phyloP scores from a whole-genome alignment of 2,329 filamentous ascomycete genomes.

The Fusarium sp. region DNA sequence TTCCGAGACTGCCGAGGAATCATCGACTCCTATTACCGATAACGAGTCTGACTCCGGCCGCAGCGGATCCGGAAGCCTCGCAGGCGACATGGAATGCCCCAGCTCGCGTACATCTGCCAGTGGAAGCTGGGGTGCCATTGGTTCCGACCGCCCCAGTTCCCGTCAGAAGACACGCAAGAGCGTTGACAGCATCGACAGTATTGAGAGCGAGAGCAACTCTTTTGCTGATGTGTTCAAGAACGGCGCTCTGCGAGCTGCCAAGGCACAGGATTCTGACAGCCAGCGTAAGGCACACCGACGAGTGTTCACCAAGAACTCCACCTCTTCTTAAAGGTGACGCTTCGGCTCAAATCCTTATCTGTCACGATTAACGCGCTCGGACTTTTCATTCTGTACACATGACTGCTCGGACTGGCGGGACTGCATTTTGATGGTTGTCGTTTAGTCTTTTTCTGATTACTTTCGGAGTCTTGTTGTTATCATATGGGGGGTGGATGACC shows the following conservation, averaged over 20 bases:
- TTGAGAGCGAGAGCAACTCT: constrained; percentile 68
- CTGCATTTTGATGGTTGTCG: constrained; percentile 49
- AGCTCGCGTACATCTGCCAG: constrained; percentile 83
- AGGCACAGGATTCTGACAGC: constrained; percentile 66
- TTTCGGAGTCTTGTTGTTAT: constrained; percentile 44
- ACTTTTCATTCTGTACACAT: constrained; percentile 52
- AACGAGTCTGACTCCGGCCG: constrained; percentile 79
- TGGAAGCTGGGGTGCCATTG: constrained; percentile 81
- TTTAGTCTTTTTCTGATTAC: constrained; percentile 45
- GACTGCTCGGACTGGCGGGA: constrained; percentile 53
- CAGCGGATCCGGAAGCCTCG: constrained; percentile 83
- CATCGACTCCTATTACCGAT: constrained; percentile 76
- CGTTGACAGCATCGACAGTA: constrained; percentile 74
- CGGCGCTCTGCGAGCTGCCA: constrained; percentile 62
- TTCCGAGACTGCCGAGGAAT: constrained; percentile 79
- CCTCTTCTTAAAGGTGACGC: constrained; percentile 44
- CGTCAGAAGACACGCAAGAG: constrained; percentile 73
- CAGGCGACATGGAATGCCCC: constrained; percentile 76
- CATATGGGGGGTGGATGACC: constrained; percentile 41
- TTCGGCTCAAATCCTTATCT: constrained; percentile 38
- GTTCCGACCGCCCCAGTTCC: constrained; percentile 83
- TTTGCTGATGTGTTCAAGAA: constrained; percentile 76
- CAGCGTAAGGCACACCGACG: constrained; percentile 88
- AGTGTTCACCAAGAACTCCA: constrained; percentile 76
- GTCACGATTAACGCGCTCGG: constrained; percentile 55